A percentile compares a stretch with the other conserved stretches of the same genome.
These are phyloP conservation scores for Calocybe indica DNA, from an alignment of 768 basidiomycete species.

Conservation along the genomic window DNA sequence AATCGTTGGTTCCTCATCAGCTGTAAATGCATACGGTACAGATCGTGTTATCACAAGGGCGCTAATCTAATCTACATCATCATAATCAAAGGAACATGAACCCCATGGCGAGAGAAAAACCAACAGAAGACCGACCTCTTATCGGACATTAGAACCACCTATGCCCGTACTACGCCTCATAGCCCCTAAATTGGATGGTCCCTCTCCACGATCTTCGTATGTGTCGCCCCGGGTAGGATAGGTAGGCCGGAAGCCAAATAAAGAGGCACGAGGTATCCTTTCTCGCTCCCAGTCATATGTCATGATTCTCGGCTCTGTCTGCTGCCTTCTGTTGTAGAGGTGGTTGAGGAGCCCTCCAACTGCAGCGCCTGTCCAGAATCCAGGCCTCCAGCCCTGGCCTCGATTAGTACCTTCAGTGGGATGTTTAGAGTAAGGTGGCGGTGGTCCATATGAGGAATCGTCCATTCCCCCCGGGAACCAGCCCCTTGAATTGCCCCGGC, in stretches of 20 bases:
- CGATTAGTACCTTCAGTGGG: constrained; percentile 11
- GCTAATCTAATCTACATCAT: too few species aligned
- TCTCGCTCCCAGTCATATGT: constrained; percentile 60
- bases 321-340: constrained; percentile 35
- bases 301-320: constrained; percentile 16
- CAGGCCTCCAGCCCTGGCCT: constrained; percentile 47
- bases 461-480: constrained; percentile 49
- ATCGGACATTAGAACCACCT: constrained; percentile 73
- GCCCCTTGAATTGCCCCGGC: constrained; percentile 36
- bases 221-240: constrained; percentile 16
- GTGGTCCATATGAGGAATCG: constrained; percentile 30
- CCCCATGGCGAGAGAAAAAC: neutral
- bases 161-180: constrained; percentile 77
- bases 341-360: constrained; percentile 66
- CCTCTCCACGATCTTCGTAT: constrained; percentile 56
- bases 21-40: too few species aligned
- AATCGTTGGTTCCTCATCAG: too few species aligned
- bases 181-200: constrained; percentile 60
- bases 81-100: neutral
- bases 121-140: constrained; percentile 11
- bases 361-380: constrained; percentile 83
- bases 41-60: too few species aligned
- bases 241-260: constrained; percentile 17
- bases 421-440: constrained; percentile 55
- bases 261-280: constrained; percentile 19